These are phyloP conservation scores for Amanita polypyramis DNA, from an alignment of 768 basidiomycete species.

Conservation along the genomic window DNA sequence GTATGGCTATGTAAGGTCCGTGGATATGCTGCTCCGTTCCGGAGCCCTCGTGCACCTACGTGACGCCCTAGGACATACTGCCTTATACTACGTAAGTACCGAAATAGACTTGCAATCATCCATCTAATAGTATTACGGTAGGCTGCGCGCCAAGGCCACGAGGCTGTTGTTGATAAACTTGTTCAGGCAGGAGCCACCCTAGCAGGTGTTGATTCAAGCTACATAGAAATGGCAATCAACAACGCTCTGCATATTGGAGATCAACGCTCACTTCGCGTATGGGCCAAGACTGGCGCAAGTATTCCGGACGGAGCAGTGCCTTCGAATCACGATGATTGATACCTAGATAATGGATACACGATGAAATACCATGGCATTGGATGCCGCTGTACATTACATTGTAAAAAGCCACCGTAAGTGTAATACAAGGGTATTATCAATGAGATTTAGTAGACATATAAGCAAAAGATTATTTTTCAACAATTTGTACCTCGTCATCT, in stretches of 20 bases:
- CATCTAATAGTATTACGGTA: conserved; percentile 16
- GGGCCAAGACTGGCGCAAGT: conserved; percentile 43
- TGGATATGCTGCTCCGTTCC: conserved; percentile 45
- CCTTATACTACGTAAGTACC: conserved; percentile 64
- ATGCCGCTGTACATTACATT: background rate
- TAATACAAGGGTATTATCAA: conserved; percentile 9
- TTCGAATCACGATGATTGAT: background rate
- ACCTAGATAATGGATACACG: background rate
- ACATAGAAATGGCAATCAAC: conserved; percentile 35
- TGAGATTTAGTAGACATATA: conserved; percentile 9
- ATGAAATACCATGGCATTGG: background rate
- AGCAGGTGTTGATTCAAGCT: conserved; percentile 57
- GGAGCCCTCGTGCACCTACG: conserved; percentile 80
- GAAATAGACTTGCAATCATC: background rate
- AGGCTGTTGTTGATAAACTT: conserved; percentile 48
- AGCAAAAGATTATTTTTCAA: conserved; percentile 11
- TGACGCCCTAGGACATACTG: conserved; percentile 73
- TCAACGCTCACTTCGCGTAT: conserved; percentile 32
- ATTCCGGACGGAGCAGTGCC: conserved; percentile 7
- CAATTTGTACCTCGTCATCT: conserved; percentile 14
- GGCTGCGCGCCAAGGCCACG: conserved; percentile 70
- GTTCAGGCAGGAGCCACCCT: conserved; percentile 68
- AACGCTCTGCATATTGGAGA: conserved; percentile 30
- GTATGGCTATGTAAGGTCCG: conserved; percentile 41
- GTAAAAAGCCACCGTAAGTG: background rate